Conservation (phyloP, 2,329 filamentous ascomycete species). For the Fonsecaea erecta region DNA sequence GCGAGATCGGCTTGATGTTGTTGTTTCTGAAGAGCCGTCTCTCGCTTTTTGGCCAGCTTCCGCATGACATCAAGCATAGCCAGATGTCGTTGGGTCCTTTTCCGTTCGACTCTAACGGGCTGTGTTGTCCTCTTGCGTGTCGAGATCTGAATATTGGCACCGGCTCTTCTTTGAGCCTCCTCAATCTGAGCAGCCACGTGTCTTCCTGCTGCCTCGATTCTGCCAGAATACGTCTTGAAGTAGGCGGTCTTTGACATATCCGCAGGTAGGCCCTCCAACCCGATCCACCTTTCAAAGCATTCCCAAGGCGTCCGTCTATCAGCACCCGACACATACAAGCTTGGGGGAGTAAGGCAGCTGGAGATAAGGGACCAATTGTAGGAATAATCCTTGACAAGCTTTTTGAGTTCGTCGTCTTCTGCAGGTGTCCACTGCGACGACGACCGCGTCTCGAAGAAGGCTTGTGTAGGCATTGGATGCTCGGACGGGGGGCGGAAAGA, state of each 20-base stretch:
- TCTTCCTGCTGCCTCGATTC: constrained; percentile 66
- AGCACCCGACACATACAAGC: constrained; percentile 78
- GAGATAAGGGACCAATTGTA: constrained; percentile 98
- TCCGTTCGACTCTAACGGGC: constrained; percentile 82
- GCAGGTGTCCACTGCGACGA: constrained; percentile 89
- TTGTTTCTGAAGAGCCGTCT: constrained; percentile 83
- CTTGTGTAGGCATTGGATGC: constrained; percentile 84
- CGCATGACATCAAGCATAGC: constrained; percentile 92
- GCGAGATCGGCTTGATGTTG: constrained; percentile 77
- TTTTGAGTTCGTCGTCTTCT: constrained; percentile 88
- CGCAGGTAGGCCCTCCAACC: constrained; percentile 83
- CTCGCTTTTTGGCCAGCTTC: constrained; percentile 91
- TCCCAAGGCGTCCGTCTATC: constrained; percentile 96
- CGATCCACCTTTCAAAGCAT: constrained; percentile 96
- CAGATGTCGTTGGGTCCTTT: constrained; percentile 83
- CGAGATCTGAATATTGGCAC: constrained; percentile 58
- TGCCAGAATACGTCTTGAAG: constrained; percentile 74
- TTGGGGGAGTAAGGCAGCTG: constrained; percentile 73
- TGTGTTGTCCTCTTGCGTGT: constrained; percentile 70
- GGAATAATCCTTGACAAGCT: constrained; percentile 84
- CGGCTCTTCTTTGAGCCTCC: constrained; percentile 52
- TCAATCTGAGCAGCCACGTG: constrained; percentile 64
- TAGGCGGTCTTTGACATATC: constrained; percentile 97
- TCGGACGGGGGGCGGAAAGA: constrained; percentile 93
- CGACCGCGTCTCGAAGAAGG: constrained; percentile 84